phyloP scores from a whole-genome alignment of 148 eudicot genomes.

The Amaranthus cruentus region DNA sequence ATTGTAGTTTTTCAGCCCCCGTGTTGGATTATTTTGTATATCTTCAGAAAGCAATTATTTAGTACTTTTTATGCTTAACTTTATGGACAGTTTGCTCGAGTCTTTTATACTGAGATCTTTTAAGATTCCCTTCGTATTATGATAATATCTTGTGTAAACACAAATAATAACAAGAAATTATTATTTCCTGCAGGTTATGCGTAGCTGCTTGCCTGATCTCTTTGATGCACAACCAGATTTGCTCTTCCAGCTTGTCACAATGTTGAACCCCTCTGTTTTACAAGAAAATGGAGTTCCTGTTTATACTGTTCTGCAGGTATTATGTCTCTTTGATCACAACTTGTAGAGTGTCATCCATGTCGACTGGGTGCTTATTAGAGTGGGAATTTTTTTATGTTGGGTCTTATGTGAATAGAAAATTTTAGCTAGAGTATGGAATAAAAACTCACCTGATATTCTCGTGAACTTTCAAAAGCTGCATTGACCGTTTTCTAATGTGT shows the following conservation, averaged over 20 bases:
- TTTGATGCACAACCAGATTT: conserved; percentile 96
- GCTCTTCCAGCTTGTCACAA: conserved; percentile 97
- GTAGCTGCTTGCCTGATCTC: conserved; percentile 87
- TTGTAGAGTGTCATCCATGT: neutral
- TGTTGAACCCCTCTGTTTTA: conserved; percentile 93
- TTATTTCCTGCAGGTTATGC: conserved; percentile 67
- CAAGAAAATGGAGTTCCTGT: conserved; percentile 89
- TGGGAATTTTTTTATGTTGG: no score
- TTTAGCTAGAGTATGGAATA: no score
- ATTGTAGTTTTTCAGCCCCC: no score
- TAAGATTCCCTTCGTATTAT: neutral
- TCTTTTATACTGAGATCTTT: neutral
- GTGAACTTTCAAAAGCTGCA: no score
- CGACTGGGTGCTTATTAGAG: neutral
- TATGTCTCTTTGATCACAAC: conserved; percentile 3
- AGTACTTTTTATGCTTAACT: neutral
- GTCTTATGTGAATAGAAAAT: no score
- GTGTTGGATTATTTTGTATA: no score
- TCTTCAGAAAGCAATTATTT: neutral
- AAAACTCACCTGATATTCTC: no score
- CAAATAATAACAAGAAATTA: conserved; percentile 4
- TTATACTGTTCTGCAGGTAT: conserved; percentile 85
- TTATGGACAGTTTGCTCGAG: neutral
- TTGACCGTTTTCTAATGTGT: no score
- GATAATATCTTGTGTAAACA: neutral